Percentiles rank a stretch among this genome's conserved stretches.
Evolutionary conservation across 1,284 basidiomycete species (phyloP).

Genomic region (Hemileia vastatrix): DNA sequence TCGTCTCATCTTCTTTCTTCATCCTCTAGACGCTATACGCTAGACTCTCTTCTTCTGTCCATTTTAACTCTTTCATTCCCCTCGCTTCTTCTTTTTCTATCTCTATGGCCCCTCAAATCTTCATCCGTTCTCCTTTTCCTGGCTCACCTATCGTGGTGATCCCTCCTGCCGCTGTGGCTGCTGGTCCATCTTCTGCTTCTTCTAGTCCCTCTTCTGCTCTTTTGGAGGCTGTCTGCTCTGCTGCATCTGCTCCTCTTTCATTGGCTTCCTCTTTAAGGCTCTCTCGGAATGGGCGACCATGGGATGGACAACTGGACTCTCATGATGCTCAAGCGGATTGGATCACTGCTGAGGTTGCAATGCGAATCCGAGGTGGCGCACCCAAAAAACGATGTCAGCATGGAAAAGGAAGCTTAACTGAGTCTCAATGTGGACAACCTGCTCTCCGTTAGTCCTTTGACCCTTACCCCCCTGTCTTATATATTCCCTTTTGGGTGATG

Average conservation of each 20-base stretch:
- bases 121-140: constrained; percentile 15
- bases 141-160: constrained; percentile 12
- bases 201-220: neutral
- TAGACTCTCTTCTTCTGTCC: neutral
- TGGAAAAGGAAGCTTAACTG: constrained; percentile 8
- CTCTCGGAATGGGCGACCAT: constrained; percentile 3
- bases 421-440: constrained; percentile 12
- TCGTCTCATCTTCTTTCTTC: no score
- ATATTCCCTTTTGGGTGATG: neutral
- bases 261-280: constrained; percentile 9
- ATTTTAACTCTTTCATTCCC: neutral
- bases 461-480: neutral
- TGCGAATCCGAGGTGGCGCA: constrained; percentile 11
- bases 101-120: constrained; percentile 15
- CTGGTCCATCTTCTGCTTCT: neutral
- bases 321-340: neutral
- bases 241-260: constrained; percentile 3
- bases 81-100: neutral
- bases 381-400: constrained; percentile 19
- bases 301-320: neutral
- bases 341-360: constrained; percentile 8
- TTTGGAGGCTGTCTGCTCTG: constrained; percentile 13
- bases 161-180: no score
- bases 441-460: constrained; percentile 6
- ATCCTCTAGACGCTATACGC: neutral